Evolutionary conservation across 495 filamentous ascomycete species (phyloP).

Genomic region (Thermothielavioides terrestris): DNA sequence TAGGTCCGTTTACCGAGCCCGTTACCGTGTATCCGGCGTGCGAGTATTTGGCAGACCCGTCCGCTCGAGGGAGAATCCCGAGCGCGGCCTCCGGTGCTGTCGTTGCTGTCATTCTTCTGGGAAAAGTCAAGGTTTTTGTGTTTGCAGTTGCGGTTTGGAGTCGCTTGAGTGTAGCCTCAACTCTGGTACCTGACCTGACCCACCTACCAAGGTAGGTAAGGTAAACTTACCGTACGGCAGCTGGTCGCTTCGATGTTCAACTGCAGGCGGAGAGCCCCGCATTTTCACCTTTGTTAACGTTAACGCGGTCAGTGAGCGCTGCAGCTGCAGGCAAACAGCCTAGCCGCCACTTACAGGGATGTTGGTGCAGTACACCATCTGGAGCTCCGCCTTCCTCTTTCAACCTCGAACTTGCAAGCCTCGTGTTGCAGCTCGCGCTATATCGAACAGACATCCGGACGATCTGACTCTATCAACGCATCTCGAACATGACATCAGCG

Average conservation of each 20-base stretch:
- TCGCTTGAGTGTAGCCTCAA: too few relatives aligned
- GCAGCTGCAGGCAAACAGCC: constrained; percentile 6
- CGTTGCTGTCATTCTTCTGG: constrained; percentile 38
- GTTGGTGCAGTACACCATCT: background rate
- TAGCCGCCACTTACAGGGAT: constrained; percentile 3
- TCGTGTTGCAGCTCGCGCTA: background rate
- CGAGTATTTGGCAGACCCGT: constrained; percentile 81
- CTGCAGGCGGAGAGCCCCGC: constrained; percentile 15
- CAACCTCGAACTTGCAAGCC: background rate
- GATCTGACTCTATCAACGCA: background rate
- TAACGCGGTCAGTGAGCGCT: too few relatives aligned
- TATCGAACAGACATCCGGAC: background rate
- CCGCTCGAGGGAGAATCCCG: constrained; percentile 59
- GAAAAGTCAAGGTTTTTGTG: background rate
- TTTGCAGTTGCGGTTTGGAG: constrained; percentile 1
- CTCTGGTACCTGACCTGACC: too few relatives aligned
- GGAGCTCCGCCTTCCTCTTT: background rate
- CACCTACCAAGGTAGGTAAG: too few relatives aligned
- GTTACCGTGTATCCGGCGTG: constrained; percentile 72
- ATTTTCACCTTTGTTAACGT: constrained; percentile 16
- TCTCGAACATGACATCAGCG: constrained; percentile 4
- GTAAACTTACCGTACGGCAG: too few relatives aligned
- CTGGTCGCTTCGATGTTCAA: too few relatives aligned
- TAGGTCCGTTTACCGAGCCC: constrained; percentile 82
- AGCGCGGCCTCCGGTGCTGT: constrained; percentile 41